Evolutionary conservation across 169 alveolate species (phyloP), one percentile per base, ranked within the genome.

Genomic region (Plasmodium berghei): DNA sequence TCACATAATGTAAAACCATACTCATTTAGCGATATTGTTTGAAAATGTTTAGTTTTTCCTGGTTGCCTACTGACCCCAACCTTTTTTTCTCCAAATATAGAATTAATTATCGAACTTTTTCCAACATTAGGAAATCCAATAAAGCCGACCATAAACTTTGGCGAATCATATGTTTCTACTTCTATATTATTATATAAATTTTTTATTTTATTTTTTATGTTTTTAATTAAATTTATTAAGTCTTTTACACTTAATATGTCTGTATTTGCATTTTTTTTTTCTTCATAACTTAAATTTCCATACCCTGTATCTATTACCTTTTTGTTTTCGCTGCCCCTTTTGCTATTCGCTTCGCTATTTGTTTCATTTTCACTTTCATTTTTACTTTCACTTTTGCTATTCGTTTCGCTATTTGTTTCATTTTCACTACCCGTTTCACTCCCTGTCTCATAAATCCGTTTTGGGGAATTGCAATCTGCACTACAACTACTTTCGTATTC

Each of bases 51-150:
- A 5, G 99, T 99, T 90, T 98, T 98, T 3, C 99, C 99, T 6
- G 99, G 99, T 87, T 96, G 96, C 45, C 97, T 88, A 45, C 99
- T 98, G 12, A 99, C 99, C 26, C 98, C 98, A 0, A 98, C 99
- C 88, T 96, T 95, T 88, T 98, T 98, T 49, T 87, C 91, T 22
- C 97, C 97, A 93, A 97, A 90, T 52, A 99, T 94, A n/a, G 98
- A 98, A 88, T 99, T 99, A 61, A 99, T 98, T 52, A 99, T 96
- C 20, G 99, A 97, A 54, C 99, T 97, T 93, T 99, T 99, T 34
- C 99, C 99, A n/a, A 99, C 99, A 92, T 99, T 99, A 14, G 99
- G 99, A 92, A 96, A 98, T n/a, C 99, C 99, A 8, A 98, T 98
- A 94, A 97, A 96, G 16, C 99, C 99, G 18, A 98, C 97, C 61